A percentile compares a stretch with the other conserved stretches of the same genome.
phyloP scores from a whole-genome alignment of 208 protist genomes.

The Trypanosomatidae sp. region DNA sequence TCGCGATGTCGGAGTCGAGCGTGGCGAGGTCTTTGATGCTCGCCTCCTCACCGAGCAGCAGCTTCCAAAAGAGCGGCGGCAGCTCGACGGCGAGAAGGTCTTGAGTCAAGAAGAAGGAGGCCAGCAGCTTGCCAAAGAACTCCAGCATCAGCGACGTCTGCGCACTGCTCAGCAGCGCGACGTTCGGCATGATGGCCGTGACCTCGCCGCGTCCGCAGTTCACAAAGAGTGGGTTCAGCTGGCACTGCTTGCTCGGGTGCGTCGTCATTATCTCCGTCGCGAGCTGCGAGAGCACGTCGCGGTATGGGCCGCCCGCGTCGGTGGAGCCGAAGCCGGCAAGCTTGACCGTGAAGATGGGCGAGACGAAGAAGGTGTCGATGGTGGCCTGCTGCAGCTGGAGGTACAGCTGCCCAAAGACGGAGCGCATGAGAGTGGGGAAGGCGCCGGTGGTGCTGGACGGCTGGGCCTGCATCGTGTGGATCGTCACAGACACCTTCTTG shows the following conservation, averaged over 20 bases:
- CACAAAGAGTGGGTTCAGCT: constrained; percentile 90
- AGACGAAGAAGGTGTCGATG: constrained; percentile 75
- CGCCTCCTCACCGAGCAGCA: constrained; percentile 72
- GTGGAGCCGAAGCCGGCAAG: constrained; percentile 89
- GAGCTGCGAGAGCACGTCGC: constrained; percentile 87
- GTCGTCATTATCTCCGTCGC: constrained; percentile 89
- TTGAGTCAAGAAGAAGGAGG: constrained; percentile 87
- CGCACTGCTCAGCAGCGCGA: constrained; percentile 36
- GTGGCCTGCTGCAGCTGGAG: constrained; percentile 71
- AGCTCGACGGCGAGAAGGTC: constrained; percentile 92
- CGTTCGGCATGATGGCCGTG: constrained; percentile 79
- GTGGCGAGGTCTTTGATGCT: constrained; percentile 52
- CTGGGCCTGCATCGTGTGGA: constrained; percentile 87
- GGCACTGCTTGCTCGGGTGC: constrained; percentile 76
- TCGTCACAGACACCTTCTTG: constrained; percentile 71
- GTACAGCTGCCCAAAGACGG: constrained; percentile 88
- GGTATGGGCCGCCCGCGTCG: constrained; percentile 91
- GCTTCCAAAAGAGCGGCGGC: constrained; percentile 94
- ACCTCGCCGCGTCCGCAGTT: constrained; percentile 61
- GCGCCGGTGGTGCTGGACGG: constrained; percentile 53
- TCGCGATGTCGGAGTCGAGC: constrained; percentile 64
- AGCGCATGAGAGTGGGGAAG: constrained; percentile 75
- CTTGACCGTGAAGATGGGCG: constrained; percentile 89
- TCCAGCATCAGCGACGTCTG: constrained; percentile 88
- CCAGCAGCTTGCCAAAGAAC: constrained; percentile 95